Conservation (phyloP, 805 yeast genomes). For the Phaffomyces antillensis region DNA sequence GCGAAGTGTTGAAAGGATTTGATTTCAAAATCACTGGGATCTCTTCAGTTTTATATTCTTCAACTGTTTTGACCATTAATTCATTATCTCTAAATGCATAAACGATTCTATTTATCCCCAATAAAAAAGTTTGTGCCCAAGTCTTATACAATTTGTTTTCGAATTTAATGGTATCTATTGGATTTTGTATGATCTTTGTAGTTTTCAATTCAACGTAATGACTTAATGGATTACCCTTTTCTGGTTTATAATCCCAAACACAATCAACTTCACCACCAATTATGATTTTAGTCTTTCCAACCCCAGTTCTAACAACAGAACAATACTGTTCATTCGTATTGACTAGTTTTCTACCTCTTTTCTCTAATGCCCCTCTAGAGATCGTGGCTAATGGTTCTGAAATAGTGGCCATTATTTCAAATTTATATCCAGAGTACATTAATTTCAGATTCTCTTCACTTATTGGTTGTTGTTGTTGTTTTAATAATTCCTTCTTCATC, state of each 20-base stretch:
- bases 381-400: constrained; percentile 69
- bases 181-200: constrained; percentile 44
- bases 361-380: constrained; percentile 60
- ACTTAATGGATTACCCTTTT: constrained; percentile 32
- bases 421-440: constrained; percentile 73
- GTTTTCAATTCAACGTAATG: constrained; percentile 89
- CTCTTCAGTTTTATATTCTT: constrained; percentile 69
- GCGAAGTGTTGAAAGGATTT: constrained; percentile 35
- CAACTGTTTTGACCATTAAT: constrained; percentile 57
- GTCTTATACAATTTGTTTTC: constrained; percentile 71
- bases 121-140: constrained; percentile 91
- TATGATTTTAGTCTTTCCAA: constrained; percentile 61
- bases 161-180: constrained; percentile 53
- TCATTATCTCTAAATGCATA: constrained; percentile 84
- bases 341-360: constrained; percentile 51
- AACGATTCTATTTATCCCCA: constrained; percentile 74
- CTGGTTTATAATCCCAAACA: constrained; percentile 73
- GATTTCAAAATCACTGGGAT: constrained; percentile 64
- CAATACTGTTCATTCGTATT: constrained; percentile 72
- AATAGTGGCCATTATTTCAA: constrained; percentile 72
- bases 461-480: constrained; percentile 24
- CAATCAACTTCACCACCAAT: constrained; percentile 93
- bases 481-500: constrained; percentile 20
- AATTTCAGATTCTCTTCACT: constrained; percentile 21
- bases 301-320: constrained; percentile 77